Evolutionary conservation across 306 rosid species (phyloP).

Genomic region (Sindora glabra): DNA sequence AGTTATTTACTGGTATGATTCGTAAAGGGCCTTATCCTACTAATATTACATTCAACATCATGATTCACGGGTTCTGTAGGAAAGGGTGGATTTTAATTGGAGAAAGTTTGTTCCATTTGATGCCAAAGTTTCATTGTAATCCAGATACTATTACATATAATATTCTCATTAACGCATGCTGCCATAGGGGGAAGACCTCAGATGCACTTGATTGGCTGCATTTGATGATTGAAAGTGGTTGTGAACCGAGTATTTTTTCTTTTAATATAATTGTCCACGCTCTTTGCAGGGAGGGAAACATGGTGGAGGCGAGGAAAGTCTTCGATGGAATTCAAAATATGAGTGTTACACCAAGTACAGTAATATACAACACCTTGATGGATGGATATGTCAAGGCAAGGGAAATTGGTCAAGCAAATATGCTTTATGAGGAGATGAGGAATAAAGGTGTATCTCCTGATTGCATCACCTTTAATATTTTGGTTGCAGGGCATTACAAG

Average conservation of each 20-base stretch:
- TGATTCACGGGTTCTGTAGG: slow-evolving; percentile 62
- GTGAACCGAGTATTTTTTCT: slow-evolving; percentile 44
- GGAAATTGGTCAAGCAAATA: slow-evolving; percentile 55
- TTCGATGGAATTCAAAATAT: slow-evolving; percentile 40
- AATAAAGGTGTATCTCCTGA: slow-evolving; percentile 46
- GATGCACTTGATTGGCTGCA: slow-evolving; percentile 40
- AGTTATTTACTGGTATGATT: slow-evolving; percentile 45
- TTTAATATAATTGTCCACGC: slow-evolving; percentile 42
- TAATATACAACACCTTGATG: slow-evolving; percentile 46
- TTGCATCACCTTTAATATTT: slow-evolving; percentile 63
- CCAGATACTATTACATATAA: slow-evolving; percentile 53
- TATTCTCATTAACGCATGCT: slow-evolving; percentile 43
- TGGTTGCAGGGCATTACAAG: slow-evolving; percentile 57
- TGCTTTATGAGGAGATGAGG: slow-evolving; percentile 64
- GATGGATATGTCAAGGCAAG: slow-evolving; percentile 77
- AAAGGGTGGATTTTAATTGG: slow-evolving; percentile 38
- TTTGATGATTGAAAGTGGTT: slow-evolving; percentile 42
- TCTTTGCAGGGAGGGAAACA: slow-evolving; percentile 67
- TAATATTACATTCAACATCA: slow-evolving; percentile 22
- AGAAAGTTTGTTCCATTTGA: slow-evolving; percentile 55
- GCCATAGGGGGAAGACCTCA: slow-evolving; percentile 39
- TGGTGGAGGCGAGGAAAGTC: slow-evolving; percentile 43
- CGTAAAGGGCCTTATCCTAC: slow-evolving; percentile 44
- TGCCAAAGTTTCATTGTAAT: slow-evolving; percentile 43
- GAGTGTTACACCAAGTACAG: slow-evolving; percentile 30